Conservation (phyloP, 2,329 filamentous ascomycete species). For the Fusarium sp. region DNA sequence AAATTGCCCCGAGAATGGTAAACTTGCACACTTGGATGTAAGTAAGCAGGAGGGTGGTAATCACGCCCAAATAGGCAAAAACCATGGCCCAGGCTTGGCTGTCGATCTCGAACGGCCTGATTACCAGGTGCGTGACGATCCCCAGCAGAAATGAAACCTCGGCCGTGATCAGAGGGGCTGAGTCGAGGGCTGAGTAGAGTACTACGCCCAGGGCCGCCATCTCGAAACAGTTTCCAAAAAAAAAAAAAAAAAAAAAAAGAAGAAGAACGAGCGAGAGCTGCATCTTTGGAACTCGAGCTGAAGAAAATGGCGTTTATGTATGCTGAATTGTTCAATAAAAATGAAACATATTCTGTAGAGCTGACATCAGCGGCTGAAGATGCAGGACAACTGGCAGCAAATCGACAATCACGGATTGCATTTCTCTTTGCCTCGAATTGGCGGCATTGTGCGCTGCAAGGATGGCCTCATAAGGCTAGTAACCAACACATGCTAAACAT, state of each 20-base stretch:
- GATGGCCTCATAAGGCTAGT: neutral
- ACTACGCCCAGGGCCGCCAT: neutral
- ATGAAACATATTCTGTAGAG: neutral
- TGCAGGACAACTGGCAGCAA: neutral
- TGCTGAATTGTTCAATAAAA: neutral
- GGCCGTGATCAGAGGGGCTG: neutral
- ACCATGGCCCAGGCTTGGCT: neutral
- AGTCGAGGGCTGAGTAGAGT: neutral
- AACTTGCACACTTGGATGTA: neutral
- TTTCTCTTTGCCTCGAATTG: neutral
- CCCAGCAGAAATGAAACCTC: neutral
- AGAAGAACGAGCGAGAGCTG: neutral
- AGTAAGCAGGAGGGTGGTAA: neutral
- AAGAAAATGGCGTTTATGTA: neutral
- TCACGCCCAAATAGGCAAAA: neutral
- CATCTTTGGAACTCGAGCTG: neutral
- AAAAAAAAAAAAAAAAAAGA: neutral
- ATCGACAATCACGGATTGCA: neutral
- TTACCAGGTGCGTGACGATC: neutral
- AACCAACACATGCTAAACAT: neutral
- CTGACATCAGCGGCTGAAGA: neutral
- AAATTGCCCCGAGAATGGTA: neutral
- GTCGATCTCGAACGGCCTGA: conserved; percentile 6
- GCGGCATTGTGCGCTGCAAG: neutral
- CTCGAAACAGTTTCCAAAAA: neutral